Evolutionary conservation across 2,329 filamentous ascomycete genomes (phyloP).

Genomic region (Aureobasidium sp.): DNA sequence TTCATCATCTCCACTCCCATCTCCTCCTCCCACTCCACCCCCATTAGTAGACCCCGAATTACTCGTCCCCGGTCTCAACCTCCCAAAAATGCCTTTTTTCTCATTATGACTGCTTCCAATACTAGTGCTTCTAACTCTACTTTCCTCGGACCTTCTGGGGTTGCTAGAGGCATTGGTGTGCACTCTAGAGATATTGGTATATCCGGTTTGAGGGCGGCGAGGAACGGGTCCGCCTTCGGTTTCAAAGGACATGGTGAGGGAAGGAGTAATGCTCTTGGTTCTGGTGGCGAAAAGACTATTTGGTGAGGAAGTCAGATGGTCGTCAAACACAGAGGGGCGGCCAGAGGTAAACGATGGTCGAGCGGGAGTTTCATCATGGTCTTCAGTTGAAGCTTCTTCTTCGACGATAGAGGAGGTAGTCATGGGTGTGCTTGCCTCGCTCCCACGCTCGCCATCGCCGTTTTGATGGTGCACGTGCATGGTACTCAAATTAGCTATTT

Average conservation of each 20-base stretch:
- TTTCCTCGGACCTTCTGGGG: not conserved
- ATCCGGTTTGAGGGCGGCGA: not conserved
- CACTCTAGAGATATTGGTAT: not conserved
- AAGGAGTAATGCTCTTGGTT: not conserved
- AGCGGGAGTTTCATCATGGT: not conserved
- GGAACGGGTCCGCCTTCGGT: not conserved
- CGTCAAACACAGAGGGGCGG: not conserved
- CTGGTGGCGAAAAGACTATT: not conserved
- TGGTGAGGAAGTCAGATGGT: not conserved
- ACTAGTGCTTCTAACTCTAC: not conserved
- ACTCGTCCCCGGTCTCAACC: not conserved
- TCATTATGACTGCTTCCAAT: not conserved
- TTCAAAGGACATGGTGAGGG: not conserved
- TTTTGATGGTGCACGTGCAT: conserved; percentile 35
- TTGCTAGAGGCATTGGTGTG: not conserved
- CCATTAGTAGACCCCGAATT: not conserved
- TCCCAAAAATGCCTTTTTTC: not conserved
- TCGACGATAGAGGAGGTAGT: not conserved
- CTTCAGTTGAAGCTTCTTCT: not conserved
- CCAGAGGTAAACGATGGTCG: conserved; percentile 9
- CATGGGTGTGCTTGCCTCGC: conserved; percentile 1
- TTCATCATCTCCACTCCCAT: conserved; percentile 19
- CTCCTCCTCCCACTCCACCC: not conserved
- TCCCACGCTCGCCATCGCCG: not conserved
- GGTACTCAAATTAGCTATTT: conserved; percentile 69